Percentiles rank a stretch among this genome's conserved stretches.
Conservation (phyloP, 192 early-diverging fungal species). For the Dispira parvispora region DNA sequence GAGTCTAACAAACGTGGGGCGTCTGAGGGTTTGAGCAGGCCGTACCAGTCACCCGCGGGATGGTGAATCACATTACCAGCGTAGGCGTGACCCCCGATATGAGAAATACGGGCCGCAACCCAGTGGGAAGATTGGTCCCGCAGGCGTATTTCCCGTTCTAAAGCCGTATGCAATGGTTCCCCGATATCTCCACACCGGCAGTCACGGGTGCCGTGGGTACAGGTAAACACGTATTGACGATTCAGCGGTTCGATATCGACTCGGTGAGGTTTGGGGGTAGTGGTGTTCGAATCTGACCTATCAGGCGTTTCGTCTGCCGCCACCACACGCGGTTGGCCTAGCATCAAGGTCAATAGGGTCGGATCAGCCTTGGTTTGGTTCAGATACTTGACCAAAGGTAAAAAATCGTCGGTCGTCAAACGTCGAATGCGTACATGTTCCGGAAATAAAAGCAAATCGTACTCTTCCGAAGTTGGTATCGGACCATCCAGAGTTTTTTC, state of each 20-base stretch:
- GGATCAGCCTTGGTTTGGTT: background rate
- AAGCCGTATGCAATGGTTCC: slow-evolving; percentile 17
- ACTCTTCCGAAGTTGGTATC: background rate
- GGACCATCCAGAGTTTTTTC: no score
- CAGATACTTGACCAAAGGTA: background rate
- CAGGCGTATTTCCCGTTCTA: slow-evolving; percentile 22
- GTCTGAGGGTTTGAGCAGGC: slow-evolving; percentile 19
- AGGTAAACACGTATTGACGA: slow-evolving; percentile 13
- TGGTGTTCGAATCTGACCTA: background rate
- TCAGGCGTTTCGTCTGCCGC: background rate
- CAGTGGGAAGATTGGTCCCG: slow-evolving; percentile 14
- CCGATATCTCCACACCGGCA: slow-evolving; percentile 30
- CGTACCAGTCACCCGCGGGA: slow-evolving; percentile 39
- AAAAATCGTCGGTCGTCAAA: background rate
- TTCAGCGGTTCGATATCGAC: background rate
- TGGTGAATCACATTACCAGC: slow-evolving; percentile 40
- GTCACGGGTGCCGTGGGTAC: slow-evolving; percentile 28
- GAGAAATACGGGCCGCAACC: slow-evolving; percentile 27
- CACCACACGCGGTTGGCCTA: background rate
- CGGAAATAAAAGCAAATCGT: background rate
- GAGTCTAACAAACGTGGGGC: slow-evolving; percentile 26
- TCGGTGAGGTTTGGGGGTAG: background rate
- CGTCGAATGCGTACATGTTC: background rate
- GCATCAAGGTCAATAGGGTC: background rate
- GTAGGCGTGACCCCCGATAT: slow-evolving; percentile 37